phyloP scores from a whole-genome alignment of 257 asterid genomes.

The Lavandula angustifolia region DNA sequence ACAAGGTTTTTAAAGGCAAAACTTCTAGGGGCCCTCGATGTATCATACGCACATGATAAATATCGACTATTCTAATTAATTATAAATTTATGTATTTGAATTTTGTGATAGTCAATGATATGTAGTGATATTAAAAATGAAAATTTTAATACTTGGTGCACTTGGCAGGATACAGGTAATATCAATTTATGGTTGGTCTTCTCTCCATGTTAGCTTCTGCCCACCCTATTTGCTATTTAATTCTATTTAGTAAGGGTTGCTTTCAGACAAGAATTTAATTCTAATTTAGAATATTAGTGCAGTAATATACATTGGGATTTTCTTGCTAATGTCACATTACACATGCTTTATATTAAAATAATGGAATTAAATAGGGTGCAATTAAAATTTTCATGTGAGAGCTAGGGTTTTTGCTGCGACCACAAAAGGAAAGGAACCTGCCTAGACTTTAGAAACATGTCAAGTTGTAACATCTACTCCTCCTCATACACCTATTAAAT shows the following conservation, averaged over 20 bases:
- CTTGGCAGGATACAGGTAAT: neutral
- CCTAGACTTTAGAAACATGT: constrained; percentile 21
- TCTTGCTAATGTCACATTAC: constrained; percentile 1
- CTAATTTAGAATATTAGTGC: constrained; percentile 14
- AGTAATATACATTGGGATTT: constrained; percentile 14
- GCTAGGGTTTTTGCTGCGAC: constrained; percentile 20
- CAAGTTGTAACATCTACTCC: constrained; percentile 17
- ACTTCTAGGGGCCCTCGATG: too few relatives aligned
- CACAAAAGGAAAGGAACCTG: constrained; percentile 31
- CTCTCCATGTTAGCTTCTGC: constrained; percentile 25
- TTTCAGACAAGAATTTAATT: constrained; percentile 8
- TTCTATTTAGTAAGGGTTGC: constrained; percentile 13
- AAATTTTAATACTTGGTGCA: neutral
- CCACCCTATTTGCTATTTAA: neutral
- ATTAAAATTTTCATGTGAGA: constrained; percentile 28
- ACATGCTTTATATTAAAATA: too few relatives aligned
- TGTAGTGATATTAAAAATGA: neutral
- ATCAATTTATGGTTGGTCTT: constrained; percentile 29
- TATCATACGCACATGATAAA: too few relatives aligned
- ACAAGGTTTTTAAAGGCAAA: too few relatives aligned
- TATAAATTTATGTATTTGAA: too few relatives aligned
- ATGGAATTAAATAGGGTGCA: neutral
- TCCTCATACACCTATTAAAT: constrained; percentile 15
- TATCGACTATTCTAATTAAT: too few relatives aligned
- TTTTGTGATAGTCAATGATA: too few relatives aligned